Evolutionary conservation across 106 monocot species (phyloP).

Genomic region (Chionographis japonica): DNA sequence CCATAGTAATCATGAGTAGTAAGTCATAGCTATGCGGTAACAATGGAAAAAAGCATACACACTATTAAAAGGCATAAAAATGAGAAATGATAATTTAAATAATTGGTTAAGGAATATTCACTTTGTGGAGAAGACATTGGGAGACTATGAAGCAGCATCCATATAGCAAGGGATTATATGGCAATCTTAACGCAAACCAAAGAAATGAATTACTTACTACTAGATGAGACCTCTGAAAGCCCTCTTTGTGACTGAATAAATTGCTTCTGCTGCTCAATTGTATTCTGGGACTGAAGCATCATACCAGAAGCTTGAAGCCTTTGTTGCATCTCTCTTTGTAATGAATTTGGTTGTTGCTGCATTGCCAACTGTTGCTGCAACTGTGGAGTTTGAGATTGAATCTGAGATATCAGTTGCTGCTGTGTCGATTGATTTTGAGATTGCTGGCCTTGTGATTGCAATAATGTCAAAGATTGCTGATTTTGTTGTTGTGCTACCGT

Average conservation of each 20-base stretch:
- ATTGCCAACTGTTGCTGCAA: conserved; percentile 51
- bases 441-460: conserved; percentile 57
- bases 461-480: conserved; percentile 36
- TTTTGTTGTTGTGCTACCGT: conserved; percentile 36
- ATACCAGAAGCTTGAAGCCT: conserved; percentile 45
- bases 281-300: conserved; percentile 57
- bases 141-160: not conserved
- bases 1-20: too few relatives aligned
- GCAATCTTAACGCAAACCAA: too few relatives aligned
- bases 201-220: conserved; percentile 39
- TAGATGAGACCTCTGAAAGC: conserved; percentile 52
- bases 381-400: conserved; percentile 51
- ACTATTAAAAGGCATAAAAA: too few relatives aligned
- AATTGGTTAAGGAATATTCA: too few relatives aligned
- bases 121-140: too few relatives aligned
- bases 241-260: conserved; percentile 52
- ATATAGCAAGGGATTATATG: not conserved
- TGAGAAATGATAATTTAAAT: too few relatives aligned
- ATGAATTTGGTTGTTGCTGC: conserved; percentile 48
- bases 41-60: too few relatives aligned
- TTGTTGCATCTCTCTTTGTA: conserved; percentile 65
- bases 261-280: conserved; percentile 64
- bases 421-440: conserved; percentile 48
- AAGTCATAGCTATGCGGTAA: too few relatives aligned
- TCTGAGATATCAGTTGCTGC: conserved; percentile 56